Conservation (phyloP, 2,329 filamentous ascomycete genomes). For the Calonectria hawksworthii region DNA sequence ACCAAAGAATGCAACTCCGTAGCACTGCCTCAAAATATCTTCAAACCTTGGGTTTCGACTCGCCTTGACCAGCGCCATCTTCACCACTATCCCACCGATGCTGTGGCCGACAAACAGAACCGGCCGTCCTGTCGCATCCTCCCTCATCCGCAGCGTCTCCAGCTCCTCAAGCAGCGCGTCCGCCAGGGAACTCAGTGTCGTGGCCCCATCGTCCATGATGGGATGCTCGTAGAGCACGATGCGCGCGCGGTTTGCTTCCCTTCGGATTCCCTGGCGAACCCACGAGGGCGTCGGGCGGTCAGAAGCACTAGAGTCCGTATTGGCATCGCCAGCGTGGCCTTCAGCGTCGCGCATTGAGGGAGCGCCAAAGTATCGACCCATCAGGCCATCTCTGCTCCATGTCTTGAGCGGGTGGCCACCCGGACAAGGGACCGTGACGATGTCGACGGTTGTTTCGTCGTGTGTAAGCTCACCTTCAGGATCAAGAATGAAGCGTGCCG, state of each 20-base stretch:
- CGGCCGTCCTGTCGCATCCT: slow-evolving; percentile 60
- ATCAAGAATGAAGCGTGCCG: slow-evolving; percentile 51
- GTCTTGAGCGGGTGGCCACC: slow-evolving; percentile 66
- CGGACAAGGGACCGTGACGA: slow-evolving; percentile 68
- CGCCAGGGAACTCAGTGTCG: slow-evolving; percentile 61
- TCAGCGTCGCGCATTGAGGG: slow-evolving; percentile 57
- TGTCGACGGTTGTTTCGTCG: slow-evolving; percentile 68
- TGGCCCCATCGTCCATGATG: slow-evolving; percentile 51
- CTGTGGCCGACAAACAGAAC: slow-evolving; percentile 74
- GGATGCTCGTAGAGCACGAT: slow-evolving; percentile 68
- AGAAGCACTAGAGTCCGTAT: slow-evolving; percentile 2
- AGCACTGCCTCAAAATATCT: slow-evolving; percentile 67
- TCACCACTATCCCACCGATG: slow-evolving; percentile 72
- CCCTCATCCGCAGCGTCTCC: slow-evolving; percentile 48
- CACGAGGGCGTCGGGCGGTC: slow-evolving; percentile 57
- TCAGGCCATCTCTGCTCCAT: slow-evolving; percentile 65
- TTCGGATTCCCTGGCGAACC: slow-evolving; percentile 67
- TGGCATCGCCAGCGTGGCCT: slow-evolving; percentile 27
- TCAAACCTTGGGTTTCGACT: slow-evolving; percentile 54
- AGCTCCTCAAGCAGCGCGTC: slow-evolving; percentile 63
- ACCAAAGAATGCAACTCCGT: slow-evolving; percentile 74
- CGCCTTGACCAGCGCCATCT: slow-evolving; percentile 67
- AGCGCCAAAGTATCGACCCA: slow-evolving; percentile 61
- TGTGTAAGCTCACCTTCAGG: slow-evolving; percentile 55
- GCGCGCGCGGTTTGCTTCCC: slow-evolving; percentile 61